Conservation (phyloP, 768 basidiomycete species). For the Tephrocybe sp. region DNA sequence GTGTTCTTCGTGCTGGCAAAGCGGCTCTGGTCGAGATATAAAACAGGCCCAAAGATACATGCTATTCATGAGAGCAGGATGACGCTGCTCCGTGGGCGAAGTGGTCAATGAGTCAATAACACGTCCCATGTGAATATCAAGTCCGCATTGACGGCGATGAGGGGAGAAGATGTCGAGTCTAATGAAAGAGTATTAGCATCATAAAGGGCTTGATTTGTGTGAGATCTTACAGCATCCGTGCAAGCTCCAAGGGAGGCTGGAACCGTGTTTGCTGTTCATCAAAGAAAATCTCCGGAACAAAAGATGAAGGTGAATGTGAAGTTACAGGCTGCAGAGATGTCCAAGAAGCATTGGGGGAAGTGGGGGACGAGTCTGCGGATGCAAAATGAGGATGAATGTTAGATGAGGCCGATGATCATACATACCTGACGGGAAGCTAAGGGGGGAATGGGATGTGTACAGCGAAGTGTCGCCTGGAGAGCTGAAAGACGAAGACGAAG, state of each 20-base stretch:
- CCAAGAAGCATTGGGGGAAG: slow-evolving; percentile 57
- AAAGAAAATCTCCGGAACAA: slow-evolving; percentile 46
- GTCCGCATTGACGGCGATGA: slow-evolving; percentile 72
- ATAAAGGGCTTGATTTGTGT: slow-evolving; percentile 9
- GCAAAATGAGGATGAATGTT: slow-evolving; percentile 1
- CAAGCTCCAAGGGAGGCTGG: slow-evolving; percentile 57
- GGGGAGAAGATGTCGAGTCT: slow-evolving; percentile 77
- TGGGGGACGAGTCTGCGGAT: slow-evolving; percentile 37
- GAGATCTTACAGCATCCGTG: slow-evolving; percentile 60
- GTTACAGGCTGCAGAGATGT: slow-evolving; percentile 40
- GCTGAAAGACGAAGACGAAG: slow-evolving; percentile 53
- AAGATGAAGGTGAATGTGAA: slow-evolving; percentile 54
- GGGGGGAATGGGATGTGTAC: slow-evolving; percentile 55
- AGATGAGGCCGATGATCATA: slow-evolving; percentile 1
- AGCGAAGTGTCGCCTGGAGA: slow-evolving; percentile 54
- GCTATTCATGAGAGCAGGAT: slow-evolving; percentile 76
- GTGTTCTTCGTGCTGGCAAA: slow-evolving; percentile 71
- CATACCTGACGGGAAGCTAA: slow-evolving; percentile 50
- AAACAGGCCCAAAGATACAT: slow-evolving; percentile 86
- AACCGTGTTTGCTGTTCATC: slow-evolving; percentile 49
- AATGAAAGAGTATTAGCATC: slow-evolving; percentile 15
- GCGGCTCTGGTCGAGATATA: slow-evolving; percentile 67
- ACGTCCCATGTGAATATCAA: slow-evolving; percentile 67
- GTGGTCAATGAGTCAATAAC: slow-evolving; percentile 60
- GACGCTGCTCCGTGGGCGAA: slow-evolving; percentile 60